Evolutionary conservation across 2,329 filamentous ascomycete genomes (phyloP).

Genomic region (Colletotrichum sp.): DNA sequence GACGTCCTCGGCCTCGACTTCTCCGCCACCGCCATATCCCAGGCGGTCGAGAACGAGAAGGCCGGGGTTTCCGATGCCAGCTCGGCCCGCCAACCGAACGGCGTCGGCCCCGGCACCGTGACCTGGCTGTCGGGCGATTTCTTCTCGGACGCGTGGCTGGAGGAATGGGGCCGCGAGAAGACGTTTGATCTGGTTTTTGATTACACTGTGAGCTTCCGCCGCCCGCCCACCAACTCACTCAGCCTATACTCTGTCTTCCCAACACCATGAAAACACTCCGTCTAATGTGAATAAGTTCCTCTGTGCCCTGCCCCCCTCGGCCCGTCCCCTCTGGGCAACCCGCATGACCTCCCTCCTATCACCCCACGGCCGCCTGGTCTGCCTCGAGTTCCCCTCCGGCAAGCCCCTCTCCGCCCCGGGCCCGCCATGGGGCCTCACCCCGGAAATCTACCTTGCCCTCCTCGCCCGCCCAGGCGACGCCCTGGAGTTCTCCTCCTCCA

Average conservation of each 20-base stretch:
- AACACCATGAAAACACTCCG: background rate
- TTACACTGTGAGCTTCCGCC: slow-evolving; percentile 56
- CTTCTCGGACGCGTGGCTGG: slow-evolving; percentile 64
- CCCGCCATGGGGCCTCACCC: slow-evolving; percentile 74
- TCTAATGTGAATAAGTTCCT: slow-evolving; percentile 55
- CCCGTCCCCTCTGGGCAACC: slow-evolving; percentile 58
- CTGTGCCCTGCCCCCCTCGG: slow-evolving; percentile 61
- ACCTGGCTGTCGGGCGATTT: slow-evolving; percentile 70
- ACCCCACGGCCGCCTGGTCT: slow-evolving; percentile 57
- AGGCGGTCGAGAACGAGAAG: slow-evolving; percentile 49
- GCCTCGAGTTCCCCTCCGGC: slow-evolving; percentile 79
- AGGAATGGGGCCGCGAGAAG: slow-evolving; percentile 41
- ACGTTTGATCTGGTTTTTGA: slow-evolving; percentile 72
- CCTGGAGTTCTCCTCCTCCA: slow-evolving; percentile 55
- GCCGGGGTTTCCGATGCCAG: slow-evolving; percentile 48
- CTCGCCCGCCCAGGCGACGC: slow-evolving; percentile 72
- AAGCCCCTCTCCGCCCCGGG: slow-evolving; percentile 70
- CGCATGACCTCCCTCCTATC: slow-evolving; percentile 56
- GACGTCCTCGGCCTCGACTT: slow-evolving; percentile 79
- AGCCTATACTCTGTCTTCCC: background rate
- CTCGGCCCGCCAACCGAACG: slow-evolving; percentile 37
- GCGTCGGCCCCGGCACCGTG: slow-evolving; percentile 51
- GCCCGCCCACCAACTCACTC: background rate
- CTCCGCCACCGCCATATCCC: slow-evolving; percentile 51
- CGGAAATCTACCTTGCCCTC: slow-evolving; percentile 74